A percentile compares a stretch with the other conserved stretches of the same genome.
These are phyloP conservation scores for Penicillium sp. DNA, from an alignment of 2,329 filamentous ascomycete species.

Conservation along the genomic window DNA sequence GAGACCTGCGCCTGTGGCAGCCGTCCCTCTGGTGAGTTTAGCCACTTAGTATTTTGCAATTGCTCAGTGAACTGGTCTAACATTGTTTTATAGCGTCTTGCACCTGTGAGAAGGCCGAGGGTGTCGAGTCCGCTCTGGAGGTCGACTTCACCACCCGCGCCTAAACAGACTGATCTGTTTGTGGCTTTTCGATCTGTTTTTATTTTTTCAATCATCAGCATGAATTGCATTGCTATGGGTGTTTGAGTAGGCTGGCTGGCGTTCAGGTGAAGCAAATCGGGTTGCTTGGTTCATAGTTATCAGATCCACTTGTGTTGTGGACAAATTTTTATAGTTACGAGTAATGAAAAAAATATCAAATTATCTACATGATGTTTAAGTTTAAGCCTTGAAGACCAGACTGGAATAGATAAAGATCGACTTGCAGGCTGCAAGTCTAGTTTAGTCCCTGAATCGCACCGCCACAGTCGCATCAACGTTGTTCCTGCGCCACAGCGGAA, in stretches of 20 bases:
- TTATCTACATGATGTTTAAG: background rate
- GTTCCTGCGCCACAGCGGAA: slow-evolving; percentile 28
- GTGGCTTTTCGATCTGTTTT: background rate
- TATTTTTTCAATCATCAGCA: background rate
- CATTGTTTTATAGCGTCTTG: slow-evolving; percentile 57
- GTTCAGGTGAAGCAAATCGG: slow-evolving; percentile 1
- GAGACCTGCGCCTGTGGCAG: slow-evolving; percentile 74
- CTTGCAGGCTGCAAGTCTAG: background rate
- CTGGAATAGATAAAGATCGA: slow-evolving; percentile 1
- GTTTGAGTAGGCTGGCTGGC: slow-evolving; percentile 3
- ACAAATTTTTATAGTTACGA: slow-evolving; percentile 3
- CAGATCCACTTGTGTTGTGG: background rate
- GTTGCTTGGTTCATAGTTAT: slow-evolving; percentile 1
- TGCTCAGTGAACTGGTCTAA: background rate
- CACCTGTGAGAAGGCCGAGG: slow-evolving; percentile 76
- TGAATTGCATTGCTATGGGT: slow-evolving; percentile 12
- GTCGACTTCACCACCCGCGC: slow-evolving; percentile 79
- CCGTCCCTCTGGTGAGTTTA: slow-evolving; percentile 64
- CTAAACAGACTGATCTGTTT: slow-evolving; percentile 5
- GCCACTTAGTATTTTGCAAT: background rate
- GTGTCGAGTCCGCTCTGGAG: slow-evolving; percentile 66
- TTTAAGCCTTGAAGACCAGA: background rate
- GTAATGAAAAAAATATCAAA: background rate
- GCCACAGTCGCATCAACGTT: slow-evolving; percentile 35
- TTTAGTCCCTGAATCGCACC: slow-evolving; percentile 14